Evolutionary conservation across 202 grass and related monocot species (phyloP).

Genomic region (Hordeum pubiflorum): DNA sequence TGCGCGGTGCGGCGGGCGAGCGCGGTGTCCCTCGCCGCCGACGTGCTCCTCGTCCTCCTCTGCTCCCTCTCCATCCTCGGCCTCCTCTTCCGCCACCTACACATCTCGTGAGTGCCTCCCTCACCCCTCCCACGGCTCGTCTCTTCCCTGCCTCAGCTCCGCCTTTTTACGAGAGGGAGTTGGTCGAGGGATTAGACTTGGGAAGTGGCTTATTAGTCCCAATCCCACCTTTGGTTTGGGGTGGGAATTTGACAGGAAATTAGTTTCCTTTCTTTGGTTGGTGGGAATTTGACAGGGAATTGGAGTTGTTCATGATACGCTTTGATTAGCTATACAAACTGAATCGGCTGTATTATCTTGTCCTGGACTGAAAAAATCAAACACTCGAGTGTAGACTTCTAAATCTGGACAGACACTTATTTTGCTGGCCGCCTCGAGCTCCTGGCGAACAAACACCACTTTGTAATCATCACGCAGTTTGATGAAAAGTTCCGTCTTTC

Average conservation of each 20-base stretch:
- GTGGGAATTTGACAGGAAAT: background rate
- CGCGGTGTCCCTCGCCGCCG: constrained; percentile 72
- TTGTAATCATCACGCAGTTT: background rate
- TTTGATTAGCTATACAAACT: too few relatives aligned
- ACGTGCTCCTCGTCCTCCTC: constrained; percentile 93
- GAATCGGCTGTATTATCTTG: too few relatives aligned
- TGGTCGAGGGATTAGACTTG: background rate
- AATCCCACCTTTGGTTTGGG: background rate
- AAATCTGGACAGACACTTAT: background rate
- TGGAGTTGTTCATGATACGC: too few relatives aligned
- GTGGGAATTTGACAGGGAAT: background rate
- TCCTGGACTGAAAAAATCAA: background rate
- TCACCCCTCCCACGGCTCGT: background rate
- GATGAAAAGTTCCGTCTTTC: background rate
- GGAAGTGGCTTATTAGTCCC: background rate
- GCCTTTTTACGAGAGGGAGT: background rate
- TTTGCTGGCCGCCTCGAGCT: background rate
- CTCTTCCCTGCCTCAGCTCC: background rate
- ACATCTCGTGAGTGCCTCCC: constrained; percentile 53
- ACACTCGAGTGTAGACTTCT: background rate
- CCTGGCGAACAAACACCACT: background rate
- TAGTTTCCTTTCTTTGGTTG: background rate
- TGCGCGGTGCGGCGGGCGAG: constrained; percentile 69
- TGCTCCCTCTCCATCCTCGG: constrained; percentile 94
- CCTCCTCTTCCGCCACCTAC: constrained; percentile 86